Evolutionary conservation across 1,139 yeast species (phyloP).

Genomic region (Pichia sp.): DNA sequence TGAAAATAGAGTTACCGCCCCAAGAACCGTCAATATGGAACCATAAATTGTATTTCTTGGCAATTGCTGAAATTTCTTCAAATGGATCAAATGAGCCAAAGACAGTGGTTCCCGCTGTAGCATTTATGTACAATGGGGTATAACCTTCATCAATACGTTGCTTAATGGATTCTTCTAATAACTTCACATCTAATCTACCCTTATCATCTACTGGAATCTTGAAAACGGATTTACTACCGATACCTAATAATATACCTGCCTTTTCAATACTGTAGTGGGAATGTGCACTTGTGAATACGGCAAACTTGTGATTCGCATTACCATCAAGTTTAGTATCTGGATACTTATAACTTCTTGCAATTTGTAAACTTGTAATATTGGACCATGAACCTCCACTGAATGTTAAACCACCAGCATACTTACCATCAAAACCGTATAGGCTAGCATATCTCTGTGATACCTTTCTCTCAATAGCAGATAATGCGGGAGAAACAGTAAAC

Average conservation of each 20-base stretch:
- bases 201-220: slow-evolving; percentile 55
- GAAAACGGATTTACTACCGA: slow-evolving; percentile 64
- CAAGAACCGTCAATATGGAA: slow-evolving; percentile 88
- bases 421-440: slow-evolving; percentile 55
- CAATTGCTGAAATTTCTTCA: slow-evolving; percentile 50
- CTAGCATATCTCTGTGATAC: slow-evolving; percentile 69
- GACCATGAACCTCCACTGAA: slow-evolving; percentile 91
- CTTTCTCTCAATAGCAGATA: slow-evolving; percentile 71
- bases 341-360: slow-evolving; percentile 64
- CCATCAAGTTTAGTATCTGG: slow-evolving; percentile 74
- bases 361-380: slow-evolving; percentile 74
- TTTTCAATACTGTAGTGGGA: slow-evolving; percentile 83
- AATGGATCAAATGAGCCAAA: slow-evolving; percentile 82
- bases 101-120: slow-evolving; percentile 90
- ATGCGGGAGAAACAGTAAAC: slow-evolving; percentile 80
- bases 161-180: slow-evolving; percentile 47
- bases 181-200: slow-evolving; percentile 56
- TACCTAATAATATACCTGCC: slow-evolving; percentile 74
- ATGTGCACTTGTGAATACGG: slow-evolving; percentile 68
- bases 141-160: slow-evolving; percentile 49
- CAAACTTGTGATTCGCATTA: slow-evolving; percentile 54
- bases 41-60: slow-evolving; percentile 60
- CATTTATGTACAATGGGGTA: slow-evolving; percentile 75
- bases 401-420: slow-evolving; percentile 75
- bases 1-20: slow-evolving; percentile 86